phyloP scores from a whole-genome alignment of 257 asterid species.

The Solanum chaucha region DNA sequence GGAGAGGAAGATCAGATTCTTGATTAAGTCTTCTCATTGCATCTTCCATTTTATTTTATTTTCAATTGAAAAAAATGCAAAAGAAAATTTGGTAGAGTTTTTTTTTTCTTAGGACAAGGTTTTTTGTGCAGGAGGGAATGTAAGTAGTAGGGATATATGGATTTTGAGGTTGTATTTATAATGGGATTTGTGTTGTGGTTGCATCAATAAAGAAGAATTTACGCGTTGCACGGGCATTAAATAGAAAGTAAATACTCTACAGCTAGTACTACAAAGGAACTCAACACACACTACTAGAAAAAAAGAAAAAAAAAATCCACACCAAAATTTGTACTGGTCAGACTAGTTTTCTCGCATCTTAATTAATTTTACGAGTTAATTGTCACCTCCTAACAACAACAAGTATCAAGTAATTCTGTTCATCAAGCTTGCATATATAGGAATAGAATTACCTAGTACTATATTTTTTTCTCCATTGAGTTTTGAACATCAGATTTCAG shows the following conservation, averaged over 20 bases:
- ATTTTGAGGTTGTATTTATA: constrained; percentile 4
- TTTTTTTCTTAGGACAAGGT: background rate
- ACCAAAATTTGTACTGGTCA: fast-evolving
- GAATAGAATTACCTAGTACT: too few relatives aligned
- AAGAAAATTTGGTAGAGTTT: background rate
- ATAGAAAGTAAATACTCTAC: background rate
- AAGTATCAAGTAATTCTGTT: too few relatives aligned
- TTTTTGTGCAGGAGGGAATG: background rate
- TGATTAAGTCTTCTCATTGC: constrained; percentile 61
- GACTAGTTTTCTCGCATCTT: background rate
- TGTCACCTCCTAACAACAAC: background rate
- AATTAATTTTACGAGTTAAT: too few relatives aligned
- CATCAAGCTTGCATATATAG: fast-evolving
- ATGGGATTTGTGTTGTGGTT: constrained; percentile 2
- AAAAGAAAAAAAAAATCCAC: too few relatives aligned
- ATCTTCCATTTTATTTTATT: constrained; percentile 57
- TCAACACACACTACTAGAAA: background rate
- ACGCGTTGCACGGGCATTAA: constrained; percentile 1
- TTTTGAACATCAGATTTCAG: too few relatives aligned
- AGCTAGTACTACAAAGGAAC: background rate
- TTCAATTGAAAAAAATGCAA: background rate
- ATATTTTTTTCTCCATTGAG: background rate
- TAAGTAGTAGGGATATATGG: background rate
- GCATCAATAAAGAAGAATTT: constrained; percentile 30
- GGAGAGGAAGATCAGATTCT: constrained; percentile 7